Percentiles rank a stretch among this genome's conserved stretches.
phyloP scores from a whole-genome alignment of 2,329 filamentous ascomycete genomes.

The Trichoderma hamatum region DNA sequence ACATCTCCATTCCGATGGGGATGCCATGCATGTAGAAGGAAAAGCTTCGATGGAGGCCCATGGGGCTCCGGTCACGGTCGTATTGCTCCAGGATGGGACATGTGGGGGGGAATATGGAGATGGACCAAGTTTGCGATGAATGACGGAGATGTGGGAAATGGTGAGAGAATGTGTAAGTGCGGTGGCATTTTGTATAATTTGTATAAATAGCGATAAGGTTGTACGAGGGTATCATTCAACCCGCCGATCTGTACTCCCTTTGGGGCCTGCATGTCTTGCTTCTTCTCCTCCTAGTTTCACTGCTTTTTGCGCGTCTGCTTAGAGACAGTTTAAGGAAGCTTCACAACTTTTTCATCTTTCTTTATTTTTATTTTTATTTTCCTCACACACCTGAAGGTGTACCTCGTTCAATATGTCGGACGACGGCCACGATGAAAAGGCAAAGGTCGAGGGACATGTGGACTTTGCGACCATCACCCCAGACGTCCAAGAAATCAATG shows the following conservation, averaged over 20 bases:
- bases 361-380: neutral
- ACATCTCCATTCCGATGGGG: constrained; percentile 19
- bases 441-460: constrained; percentile 42
- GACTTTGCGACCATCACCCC: constrained; percentile 36
- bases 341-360: neutral
- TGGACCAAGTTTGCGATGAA: neutral
- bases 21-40: neutral
- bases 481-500: constrained; percentile 42
- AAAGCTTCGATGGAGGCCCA: constrained; percentile 13
- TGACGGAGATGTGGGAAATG: neutral
- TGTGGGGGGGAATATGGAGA: constrained; percentile 14
- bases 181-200: neutral
- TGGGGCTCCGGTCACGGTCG: constrained; percentile 15
- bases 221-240: neutral
- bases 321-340: neutral
- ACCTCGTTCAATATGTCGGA: constrained; percentile 20
- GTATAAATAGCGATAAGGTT: neutral
- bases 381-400: neutral
- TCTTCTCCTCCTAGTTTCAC: neutral
- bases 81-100: neutral
- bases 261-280: constrained; percentile 14
- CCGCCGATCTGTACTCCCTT: constrained; percentile 19
- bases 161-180: neutral
- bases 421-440: constrained; percentile 37
- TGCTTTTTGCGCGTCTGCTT: neutral